These are phyloP conservation scores for Zygoascus flipseniorum DNA, from an alignment of 805 yeast genomes.

Conservation along the genomic window DNA sequence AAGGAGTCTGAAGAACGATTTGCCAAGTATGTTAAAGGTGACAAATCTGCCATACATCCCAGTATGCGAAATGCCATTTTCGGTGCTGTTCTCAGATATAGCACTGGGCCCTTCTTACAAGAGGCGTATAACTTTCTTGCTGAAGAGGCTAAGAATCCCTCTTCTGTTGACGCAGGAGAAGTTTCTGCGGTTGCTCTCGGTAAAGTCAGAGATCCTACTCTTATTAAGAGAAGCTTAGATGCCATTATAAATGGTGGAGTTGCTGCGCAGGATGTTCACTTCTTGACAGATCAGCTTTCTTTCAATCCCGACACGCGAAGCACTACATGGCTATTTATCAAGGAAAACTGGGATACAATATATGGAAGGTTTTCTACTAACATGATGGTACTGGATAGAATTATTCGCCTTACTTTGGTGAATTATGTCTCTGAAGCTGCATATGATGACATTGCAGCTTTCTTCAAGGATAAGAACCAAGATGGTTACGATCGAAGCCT, in stretches of 20 bases:
- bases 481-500: conserved; percentile 52
- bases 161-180: conserved; percentile 49
- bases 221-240: conserved; percentile 33
- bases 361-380: conserved; percentile 69
- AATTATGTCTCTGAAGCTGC: conserved; percentile 52
- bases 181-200: conserved; percentile 51
- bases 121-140: conserved; percentile 34
- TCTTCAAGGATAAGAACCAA: conserved; percentile 40
- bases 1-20: conserved; percentile 35
- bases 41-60: conserved; percentile 40
- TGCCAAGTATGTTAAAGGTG: conserved; percentile 32
- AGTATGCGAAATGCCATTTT: conserved; percentile 40
- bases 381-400: conserved; percentile 66
- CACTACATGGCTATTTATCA: conserved; percentile 63
- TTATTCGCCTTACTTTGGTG: conserved; percentile 54
- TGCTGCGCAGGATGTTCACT: conserved; percentile 47
- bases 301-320: not conserved
- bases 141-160: conserved; percentile 42
- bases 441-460: conserved; percentile 42
- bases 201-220: conserved; percentile 30
- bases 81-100: conserved; percentile 33
- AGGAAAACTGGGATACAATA: conserved; percentile 63
- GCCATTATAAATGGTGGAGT: conserved; percentile 37
- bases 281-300: conserved; percentile 22
- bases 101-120: conserved; percentile 28